Evolutionary conservation across 331 rosid species (phyloP).

Genomic region (Prunus yedoensis): DNA sequence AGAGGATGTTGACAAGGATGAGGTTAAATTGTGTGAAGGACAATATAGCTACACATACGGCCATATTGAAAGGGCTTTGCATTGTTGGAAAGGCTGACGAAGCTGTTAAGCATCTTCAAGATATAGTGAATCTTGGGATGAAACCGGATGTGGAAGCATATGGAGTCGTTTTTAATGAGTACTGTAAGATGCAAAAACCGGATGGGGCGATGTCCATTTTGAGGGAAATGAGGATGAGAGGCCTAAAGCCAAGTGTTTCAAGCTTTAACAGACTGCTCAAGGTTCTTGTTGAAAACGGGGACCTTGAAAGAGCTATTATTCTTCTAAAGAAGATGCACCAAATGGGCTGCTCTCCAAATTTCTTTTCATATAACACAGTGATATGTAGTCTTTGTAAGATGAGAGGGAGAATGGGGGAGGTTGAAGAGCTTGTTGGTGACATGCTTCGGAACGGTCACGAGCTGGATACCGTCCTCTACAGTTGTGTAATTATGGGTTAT

Average conservation of each 20-base stretch:
- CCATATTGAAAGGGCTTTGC: slow-evolving; percentile 52
- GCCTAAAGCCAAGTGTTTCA: slow-evolving; percentile 42
- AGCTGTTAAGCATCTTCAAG: slow-evolving; percentile 37
- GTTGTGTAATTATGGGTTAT: slow-evolving; percentile 39
- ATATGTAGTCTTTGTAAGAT: slow-evolving; percentile 37
- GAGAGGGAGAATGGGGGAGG: slow-evolving; percentile 39
- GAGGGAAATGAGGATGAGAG: slow-evolving; percentile 41
- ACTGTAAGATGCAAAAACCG: slow-evolving; percentile 40
- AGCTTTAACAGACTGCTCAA: slow-evolving; percentile 45
- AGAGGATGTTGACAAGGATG: slow-evolving; percentile 52
- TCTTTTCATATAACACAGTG: slow-evolving; percentile 41
- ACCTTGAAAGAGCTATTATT: slow-evolving; percentile 35
- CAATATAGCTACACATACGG: slow-evolving; percentile 42
- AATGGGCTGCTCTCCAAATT: slow-evolving; percentile 53
- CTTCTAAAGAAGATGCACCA: slow-evolving; percentile 49
- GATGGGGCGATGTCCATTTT: slow-evolving; percentile 42
- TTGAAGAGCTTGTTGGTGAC: slow-evolving; percentile 42
- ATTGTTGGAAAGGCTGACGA: slow-evolving; percentile 42
- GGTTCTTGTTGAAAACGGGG: slow-evolving; percentile 38
- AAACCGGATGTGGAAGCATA: slow-evolving; percentile 43
- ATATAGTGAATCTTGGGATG: slow-evolving; percentile 39
- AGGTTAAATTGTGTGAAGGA: slow-evolving; percentile 53
- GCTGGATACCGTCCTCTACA: slow-evolving; percentile 31
- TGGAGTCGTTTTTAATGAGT: slow-evolving; percentile 40
- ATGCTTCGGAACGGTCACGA: slow-evolving; percentile 48